Evolutionary conservation across 257 asterid genomes (phyloP).

Genomic region (Craterostigma plantagineum): DNA sequence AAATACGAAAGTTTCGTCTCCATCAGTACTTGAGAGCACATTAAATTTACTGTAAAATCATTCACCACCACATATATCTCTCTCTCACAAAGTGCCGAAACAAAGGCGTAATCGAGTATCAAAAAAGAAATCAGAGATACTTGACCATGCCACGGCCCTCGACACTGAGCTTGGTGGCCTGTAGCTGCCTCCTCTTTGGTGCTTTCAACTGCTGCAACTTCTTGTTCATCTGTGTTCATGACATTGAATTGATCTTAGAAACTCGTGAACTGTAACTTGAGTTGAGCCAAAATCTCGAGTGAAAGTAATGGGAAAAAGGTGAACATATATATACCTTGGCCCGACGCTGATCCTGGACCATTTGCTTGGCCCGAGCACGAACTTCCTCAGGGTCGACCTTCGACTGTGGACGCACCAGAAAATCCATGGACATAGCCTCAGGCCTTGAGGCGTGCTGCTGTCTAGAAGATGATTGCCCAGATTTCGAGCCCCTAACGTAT

Average conservation of each 20-base stretch:
- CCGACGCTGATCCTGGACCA: slow-evolving; percentile 60
- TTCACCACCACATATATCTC: too few species aligned
- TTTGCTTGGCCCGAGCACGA: slow-evolving; percentile 59
- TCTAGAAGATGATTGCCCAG: slow-evolving; percentile 59
- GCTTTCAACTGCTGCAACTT: slow-evolving; percentile 83
- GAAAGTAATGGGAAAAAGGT: too few species aligned
- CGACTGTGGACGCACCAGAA: slow-evolving; percentile 83
- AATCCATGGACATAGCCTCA: slow-evolving; percentile 84
- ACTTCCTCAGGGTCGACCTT: slow-evolving; percentile 83
- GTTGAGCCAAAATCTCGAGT: too few species aligned
- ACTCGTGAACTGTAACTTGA: too few species aligned
- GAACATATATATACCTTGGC: slow-evolving; percentile 63
- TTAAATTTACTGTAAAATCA: too few species aligned
- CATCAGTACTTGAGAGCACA: too few species aligned
- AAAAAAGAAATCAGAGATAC: slow-evolving; percentile 35
- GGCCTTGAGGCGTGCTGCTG: slow-evolving; percentile 46
- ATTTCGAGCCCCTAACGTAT: slow-evolving; percentile 38
- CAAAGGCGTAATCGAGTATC: not conserved
- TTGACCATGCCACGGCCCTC: slow-evolving; percentile 97
- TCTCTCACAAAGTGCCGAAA: too few species aligned
- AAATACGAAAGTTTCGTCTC: too few species aligned
- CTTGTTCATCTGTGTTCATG: slow-evolving; percentile 78
- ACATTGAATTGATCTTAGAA: too few species aligned
- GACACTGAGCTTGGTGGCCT: slow-evolving; percentile 84
- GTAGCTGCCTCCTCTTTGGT: slow-evolving; percentile 68